These are phyloP conservation scores for Saturnispora silvae DNA, from an alignment of 805 yeast species.

Conservation along the genomic window DNA sequence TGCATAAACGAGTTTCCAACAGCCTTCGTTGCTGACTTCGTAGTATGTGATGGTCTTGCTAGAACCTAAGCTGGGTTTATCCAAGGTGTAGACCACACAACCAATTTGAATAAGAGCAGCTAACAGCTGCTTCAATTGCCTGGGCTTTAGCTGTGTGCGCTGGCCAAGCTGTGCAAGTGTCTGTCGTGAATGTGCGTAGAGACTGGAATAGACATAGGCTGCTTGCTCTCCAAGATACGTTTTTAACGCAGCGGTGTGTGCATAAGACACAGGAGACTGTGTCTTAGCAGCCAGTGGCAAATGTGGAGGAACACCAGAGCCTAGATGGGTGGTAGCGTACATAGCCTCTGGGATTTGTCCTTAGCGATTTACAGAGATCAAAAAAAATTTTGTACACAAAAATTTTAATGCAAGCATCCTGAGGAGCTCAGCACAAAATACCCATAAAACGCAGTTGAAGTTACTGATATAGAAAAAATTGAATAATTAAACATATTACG, in stretches of 20 bases:
- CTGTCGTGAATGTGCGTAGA: conserved; percentile 61
- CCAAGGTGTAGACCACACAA: conserved; percentile 46
- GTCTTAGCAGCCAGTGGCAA: conserved; percentile 33
- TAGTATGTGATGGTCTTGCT: conserved; percentile 30
- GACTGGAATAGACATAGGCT: conserved; percentile 44
- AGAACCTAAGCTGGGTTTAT: conserved; percentile 25
- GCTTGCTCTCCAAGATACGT: conserved; percentile 66
- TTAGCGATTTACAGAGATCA: neutral
- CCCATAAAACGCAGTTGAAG: neutral
- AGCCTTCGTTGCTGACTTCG: conserved; percentile 52
- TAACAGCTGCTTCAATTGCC: conserved; percentile 50
- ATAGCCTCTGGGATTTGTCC: conserved; percentile 1
- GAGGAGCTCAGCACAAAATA: no score
- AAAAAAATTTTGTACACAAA: neutral
- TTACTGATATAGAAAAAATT: no score
- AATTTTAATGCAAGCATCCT: no score
- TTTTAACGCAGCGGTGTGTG: conserved; percentile 43
- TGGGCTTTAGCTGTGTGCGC: conserved; percentile 35
- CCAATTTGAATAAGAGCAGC: conserved; percentile 73
- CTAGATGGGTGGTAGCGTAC: conserved; percentile 8
- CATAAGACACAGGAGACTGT: conserved; percentile 51
- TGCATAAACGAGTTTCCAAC: conserved; percentile 54
- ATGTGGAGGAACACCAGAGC: conserved; percentile 13
- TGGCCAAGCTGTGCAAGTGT: conserved; percentile 43
- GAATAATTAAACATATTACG: neutral